Conservation (phyloP, 768 basidiomycete species). For the Tricholoma sp. region DNA sequence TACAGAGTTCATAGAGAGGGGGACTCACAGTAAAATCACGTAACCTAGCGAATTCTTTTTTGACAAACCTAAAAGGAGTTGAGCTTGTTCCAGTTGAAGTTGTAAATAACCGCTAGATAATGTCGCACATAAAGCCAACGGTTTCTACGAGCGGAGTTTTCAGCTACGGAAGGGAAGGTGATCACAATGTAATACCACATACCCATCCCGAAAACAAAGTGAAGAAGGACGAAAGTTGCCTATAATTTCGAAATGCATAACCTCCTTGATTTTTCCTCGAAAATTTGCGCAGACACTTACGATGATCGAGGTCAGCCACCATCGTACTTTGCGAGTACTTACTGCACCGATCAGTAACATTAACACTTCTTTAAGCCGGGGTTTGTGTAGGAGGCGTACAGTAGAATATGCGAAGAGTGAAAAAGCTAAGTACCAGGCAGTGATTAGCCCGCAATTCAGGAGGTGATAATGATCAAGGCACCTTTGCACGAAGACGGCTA, state of each 20-base stretch:
- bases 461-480: slow-evolving; percentile 4
- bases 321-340: slow-evolving; percentile 22
- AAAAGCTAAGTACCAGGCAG: slow-evolving; percentile 22
- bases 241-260: slow-evolving; percentile 7
- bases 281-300: slow-evolving; percentile 15
- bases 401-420: slow-evolving; percentile 26
- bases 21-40: slow-evolving; percentile 29
- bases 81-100: not conserved
- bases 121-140: slow-evolving; percentile 24
- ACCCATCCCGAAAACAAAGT: slow-evolving; percentile 36
- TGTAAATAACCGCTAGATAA: not conserved
- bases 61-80: slow-evolving; percentile 28
- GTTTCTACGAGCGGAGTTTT: slow-evolving; percentile 21
- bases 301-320: slow-evolving; percentile 25
- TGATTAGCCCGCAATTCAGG: not conserved
- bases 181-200: slow-evolving; percentile 6
- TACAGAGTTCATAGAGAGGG: not conserved
- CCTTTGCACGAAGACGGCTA: slow-evolving; percentile 29
- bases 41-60: slow-evolving; percentile 27
- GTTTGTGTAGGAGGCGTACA: slow-evolving; percentile 16
- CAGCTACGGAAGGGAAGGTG: not conserved
- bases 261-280: not conserved
- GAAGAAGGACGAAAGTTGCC: slow-evolving; percentile 21
- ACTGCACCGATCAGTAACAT: slow-evolving; percentile 17
- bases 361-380: not conserved